Conservation (phyloP, 371 early-diverging fungal species). For the Apophysomyces variabilis region DNA sequence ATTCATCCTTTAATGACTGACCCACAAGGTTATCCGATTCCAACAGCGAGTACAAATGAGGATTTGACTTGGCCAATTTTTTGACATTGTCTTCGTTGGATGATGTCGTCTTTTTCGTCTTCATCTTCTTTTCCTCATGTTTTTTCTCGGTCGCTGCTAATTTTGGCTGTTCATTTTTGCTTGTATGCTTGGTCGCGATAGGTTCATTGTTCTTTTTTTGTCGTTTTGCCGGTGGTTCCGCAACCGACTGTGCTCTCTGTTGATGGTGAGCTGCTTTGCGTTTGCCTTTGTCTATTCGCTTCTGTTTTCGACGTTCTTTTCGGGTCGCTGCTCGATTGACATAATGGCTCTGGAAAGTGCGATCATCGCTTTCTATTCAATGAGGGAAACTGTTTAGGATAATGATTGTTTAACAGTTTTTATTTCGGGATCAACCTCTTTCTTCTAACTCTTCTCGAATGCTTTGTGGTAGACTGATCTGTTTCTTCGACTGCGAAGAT, state of each 20-base stretch:
- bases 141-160: conserved; percentile 10
- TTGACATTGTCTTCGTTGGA: conserved; percentile 32
- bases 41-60: conserved; percentile 68
- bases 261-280: conserved; percentile 36
- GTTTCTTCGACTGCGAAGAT: not conserved
- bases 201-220: conserved; percentile 21
- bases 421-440: conserved; percentile 25
- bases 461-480: conserved; percentile 27
- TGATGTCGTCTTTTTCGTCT: not conserved
- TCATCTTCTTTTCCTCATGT: not conserved
- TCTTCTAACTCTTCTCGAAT: conserved; percentile 44
- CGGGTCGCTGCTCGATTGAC: conserved; percentile 34
- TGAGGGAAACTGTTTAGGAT: not conserved
- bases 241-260: conserved; percentile 16
- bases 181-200: not conserved
- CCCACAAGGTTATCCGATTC: conserved; percentile 63
- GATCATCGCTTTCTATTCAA: conserved; percentile 34
- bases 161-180: conserved; percentile 3
- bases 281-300: conserved; percentile 21
- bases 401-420: not conserved
- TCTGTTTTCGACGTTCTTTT: conserved; percentile 25
- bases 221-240: conserved; percentile 29
- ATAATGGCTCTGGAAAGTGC: conserved; percentile 41
- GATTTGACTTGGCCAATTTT: conserved; percentile 71
- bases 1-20: conserved; percentile 31